phyloP scores from a whole-genome alignment of 441 rosid species.

The Jatropha multifida region DNA sequence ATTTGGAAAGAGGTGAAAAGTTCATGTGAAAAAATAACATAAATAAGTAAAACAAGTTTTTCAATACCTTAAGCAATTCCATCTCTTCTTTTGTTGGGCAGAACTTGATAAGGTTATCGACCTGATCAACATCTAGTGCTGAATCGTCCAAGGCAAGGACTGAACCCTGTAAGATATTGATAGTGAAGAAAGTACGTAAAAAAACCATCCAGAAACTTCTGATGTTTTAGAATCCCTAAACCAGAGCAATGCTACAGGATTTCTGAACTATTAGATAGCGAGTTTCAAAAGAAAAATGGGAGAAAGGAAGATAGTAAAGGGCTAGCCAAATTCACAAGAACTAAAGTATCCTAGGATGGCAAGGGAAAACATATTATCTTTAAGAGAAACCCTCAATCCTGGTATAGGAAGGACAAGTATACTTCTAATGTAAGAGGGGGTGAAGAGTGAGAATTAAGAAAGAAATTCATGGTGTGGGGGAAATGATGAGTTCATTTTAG shows the following conservation, averaged over 20 bases:
- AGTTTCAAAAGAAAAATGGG: neutral
- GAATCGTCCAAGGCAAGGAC: slow-evolving; percentile 87
- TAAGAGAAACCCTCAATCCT: too few relatives aligned
- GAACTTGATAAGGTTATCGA: slow-evolving; percentile 87
- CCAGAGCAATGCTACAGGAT: slow-evolving; percentile 15
- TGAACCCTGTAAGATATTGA: slow-evolving; percentile 54
- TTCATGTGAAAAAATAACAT: neutral
- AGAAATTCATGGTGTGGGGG: too few relatives aligned
- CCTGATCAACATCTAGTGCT: slow-evolving; percentile 84
- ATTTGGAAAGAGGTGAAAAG: neutral
- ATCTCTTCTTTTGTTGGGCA: slow-evolving; percentile 96
- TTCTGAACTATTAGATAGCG: neutral
- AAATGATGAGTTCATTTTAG: too few relatives aligned
- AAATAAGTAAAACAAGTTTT: slow-evolving; percentile 11
- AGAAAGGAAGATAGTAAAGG: neutral
- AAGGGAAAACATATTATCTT: neutral
- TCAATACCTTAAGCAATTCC: slow-evolving; percentile 75
- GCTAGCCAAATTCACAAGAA: neutral
- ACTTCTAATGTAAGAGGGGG: too few relatives aligned
- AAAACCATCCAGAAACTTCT: slow-evolving; percentile 17
- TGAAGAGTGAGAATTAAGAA: too few relatives aligned
- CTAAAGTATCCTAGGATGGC: neutral
- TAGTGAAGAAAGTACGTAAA: slow-evolving; percentile 28
- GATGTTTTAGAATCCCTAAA: slow-evolving; percentile 10
- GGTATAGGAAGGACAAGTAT: too few relatives aligned